Conservation (phyloP, 306 rosid genomes). For the Vicia faba region DNA sequence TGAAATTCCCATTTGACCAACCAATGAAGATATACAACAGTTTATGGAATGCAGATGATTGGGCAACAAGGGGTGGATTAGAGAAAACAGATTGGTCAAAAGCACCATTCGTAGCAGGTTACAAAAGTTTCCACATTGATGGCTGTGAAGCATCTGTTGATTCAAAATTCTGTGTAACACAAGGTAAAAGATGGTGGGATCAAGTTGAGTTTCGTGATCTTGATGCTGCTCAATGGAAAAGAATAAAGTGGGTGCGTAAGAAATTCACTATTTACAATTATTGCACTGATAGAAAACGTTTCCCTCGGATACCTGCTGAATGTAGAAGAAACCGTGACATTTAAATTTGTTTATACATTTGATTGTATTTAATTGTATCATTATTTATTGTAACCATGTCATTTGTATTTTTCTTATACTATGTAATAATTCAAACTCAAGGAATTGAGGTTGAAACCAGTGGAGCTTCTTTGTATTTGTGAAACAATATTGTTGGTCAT, state of each 20-base stretch:
- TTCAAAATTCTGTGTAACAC: conserved; percentile 72
- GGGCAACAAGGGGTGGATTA: conserved; percentile 96
- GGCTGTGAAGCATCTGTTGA: conserved; percentile 88
- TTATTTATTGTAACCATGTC: background rate
- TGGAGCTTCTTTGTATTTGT: background rate
- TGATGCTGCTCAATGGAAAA: conserved; percentile 61
- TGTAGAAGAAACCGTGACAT: conserved; percentile 85
- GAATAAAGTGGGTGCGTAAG: conserved; percentile 74
- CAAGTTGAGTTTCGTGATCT: conserved; percentile 68
- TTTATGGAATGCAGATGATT: conserved; percentile 94
- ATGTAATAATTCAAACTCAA: background rate
- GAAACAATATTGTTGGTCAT: background rate
- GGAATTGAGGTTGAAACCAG: background rate
- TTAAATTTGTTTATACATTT: conserved; percentile 29
- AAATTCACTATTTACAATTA: conserved; percentile 90
- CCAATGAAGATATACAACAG: conserved; percentile 96
- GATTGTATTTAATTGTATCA: background rate
- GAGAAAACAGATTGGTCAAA: conserved; percentile 97
- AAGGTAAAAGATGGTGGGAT: conserved; percentile 92
- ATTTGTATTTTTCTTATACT: background rate
- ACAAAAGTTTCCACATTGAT: conserved; percentile 87
- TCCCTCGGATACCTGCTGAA: conserved; percentile 55
- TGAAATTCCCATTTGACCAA: conserved; percentile 81
- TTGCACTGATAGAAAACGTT: conserved; percentile 67
- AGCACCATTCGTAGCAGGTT: conserved; percentile 82